A percentile compares a stretch with the other conserved stretches of the same genome.
Evolutionary conservation across 768 basidiomycete genomes (phyloP).

Genomic region (Sutorius australiensis): DNA sequence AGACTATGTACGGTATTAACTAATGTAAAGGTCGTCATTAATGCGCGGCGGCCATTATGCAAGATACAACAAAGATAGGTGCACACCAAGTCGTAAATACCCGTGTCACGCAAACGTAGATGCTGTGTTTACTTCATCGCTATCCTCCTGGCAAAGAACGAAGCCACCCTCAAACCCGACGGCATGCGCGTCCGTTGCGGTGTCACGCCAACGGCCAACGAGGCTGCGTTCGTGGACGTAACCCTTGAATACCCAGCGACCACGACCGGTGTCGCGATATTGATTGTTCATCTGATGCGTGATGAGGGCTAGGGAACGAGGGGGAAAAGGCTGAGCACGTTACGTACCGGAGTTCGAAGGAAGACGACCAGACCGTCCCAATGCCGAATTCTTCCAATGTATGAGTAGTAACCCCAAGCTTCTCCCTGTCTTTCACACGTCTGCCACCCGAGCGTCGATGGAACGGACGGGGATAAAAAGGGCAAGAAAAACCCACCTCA

Average conservation of each 20-base stretch:
- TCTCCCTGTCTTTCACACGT: constrained; percentile 41
- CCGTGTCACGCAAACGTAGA: constrained; percentile 15
- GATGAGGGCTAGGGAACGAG: constrained; percentile 6
- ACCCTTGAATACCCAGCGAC: constrained; percentile 51
- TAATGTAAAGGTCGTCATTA: constrained; percentile 14
- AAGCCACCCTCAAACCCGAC: constrained; percentile 52
- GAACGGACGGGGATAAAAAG: not conserved
- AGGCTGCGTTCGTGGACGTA: constrained; percentile 48
- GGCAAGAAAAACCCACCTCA: constrained; percentile 34
- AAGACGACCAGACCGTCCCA: constrained; percentile 52
- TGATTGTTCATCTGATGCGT: constrained; percentile 34
- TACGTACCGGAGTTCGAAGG: constrained; percentile 43
- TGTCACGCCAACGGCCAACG: constrained; percentile 55
- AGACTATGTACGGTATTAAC: constrained; percentile 6
- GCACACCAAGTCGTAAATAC: constrained; percentile 15
- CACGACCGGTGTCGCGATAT: constrained; percentile 35
- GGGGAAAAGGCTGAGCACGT: not conserved
- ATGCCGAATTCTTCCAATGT: constrained; percentile 45
- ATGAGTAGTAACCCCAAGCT: constrained; percentile 47
- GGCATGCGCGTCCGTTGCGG: constrained; percentile 34
- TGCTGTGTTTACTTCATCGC: constrained; percentile 19
- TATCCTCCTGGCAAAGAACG: constrained; percentile 37
- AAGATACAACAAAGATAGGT: constrained; percentile 11
- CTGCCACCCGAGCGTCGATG: constrained; percentile 23
- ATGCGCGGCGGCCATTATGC: constrained; percentile 11